Conservation (phyloP, 2,329 filamentous ascomycete genomes). For the Macrophomina phaseolina region DNA sequence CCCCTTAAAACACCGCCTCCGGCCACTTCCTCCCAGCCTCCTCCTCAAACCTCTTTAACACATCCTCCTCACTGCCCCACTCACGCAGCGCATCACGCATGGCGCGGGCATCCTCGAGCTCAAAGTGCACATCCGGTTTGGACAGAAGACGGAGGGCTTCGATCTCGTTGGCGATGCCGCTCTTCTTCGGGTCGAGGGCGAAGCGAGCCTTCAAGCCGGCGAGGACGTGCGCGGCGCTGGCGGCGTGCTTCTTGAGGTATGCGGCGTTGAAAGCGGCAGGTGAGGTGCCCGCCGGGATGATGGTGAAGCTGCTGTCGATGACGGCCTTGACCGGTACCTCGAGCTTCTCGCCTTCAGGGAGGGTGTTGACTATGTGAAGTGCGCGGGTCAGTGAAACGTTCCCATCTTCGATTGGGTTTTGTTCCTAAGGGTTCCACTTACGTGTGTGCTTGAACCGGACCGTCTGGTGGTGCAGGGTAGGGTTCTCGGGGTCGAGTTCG, state of each 20-base stretch:
- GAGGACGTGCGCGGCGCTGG: slow-evolving; percentile 67
- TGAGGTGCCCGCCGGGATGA: slow-evolving; percentile 62
- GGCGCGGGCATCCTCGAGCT: slow-evolving; percentile 62
- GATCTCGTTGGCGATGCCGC: slow-evolving; percentile 35
- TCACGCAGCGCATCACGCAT: slow-evolving; percentile 59
- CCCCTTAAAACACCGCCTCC: slow-evolving; percentile 35
- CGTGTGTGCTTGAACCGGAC: slow-evolving; percentile 69
- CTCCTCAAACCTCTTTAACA: slow-evolving; percentile 56
- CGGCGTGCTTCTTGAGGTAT: slow-evolving; percentile 67
- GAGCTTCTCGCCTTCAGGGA: slow-evolving; percentile 53
- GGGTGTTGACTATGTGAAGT: slow-evolving; percentile 42
- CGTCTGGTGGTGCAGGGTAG: slow-evolving; percentile 76
- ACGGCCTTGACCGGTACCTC: slow-evolving; percentile 70
- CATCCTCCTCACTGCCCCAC: slow-evolving; percentile 57
- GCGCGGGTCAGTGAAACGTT: slow-evolving; percentile 45
- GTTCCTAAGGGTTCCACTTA: slow-evolving; percentile 34
- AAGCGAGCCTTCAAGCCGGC: slow-evolving; percentile 66
- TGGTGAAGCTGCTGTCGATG: slow-evolving; percentile 69
- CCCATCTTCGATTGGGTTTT: no score
- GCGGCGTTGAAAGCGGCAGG: slow-evolving; percentile 70
- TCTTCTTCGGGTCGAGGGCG: slow-evolving; percentile 66
- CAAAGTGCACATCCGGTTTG: slow-evolving; percentile 59
- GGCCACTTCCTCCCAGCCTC: slow-evolving; percentile 48
- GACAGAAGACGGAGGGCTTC: slow-evolving; percentile 45
- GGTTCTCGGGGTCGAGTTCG: slow-evolving; percentile 70